Evolutionary conservation across 1,284 basidiomycete species (phyloP).

Genomic region (Wallemia ichthyophaga): DNA sequence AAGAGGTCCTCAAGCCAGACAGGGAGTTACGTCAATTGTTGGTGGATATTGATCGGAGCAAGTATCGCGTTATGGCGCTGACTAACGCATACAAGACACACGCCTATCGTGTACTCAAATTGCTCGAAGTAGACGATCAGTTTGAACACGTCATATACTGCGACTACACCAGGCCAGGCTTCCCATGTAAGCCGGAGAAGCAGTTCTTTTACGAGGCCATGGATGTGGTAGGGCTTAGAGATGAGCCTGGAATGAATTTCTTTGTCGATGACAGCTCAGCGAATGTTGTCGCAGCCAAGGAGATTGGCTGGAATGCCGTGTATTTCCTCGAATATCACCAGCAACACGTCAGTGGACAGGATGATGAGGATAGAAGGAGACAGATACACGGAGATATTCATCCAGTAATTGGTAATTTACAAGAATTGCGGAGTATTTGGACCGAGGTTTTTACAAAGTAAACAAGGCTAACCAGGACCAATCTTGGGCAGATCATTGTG

Average conservation of each 20-base stretch:
- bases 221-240: background rate
- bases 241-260: background rate
- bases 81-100: slow-evolving; percentile 55
- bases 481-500: background rate
- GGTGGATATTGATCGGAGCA: slow-evolving; percentile 42
- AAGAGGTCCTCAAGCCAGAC: slow-evolving; percentile 41
- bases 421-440: background rate
- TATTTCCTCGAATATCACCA: background rate
- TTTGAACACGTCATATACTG: slow-evolving; percentile 55
- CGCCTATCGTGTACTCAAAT: slow-evolving; percentile 42
- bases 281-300: background rate
- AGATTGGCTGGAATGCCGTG: background rate
- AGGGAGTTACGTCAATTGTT: slow-evolving; percentile 33
- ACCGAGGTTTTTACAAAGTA: background rate
- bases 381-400: background rate
- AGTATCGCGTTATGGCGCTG: slow-evolving; percentile 34
- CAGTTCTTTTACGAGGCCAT: slow-evolving; percentile 31
- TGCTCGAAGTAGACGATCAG: slow-evolving; percentile 38
- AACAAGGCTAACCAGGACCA: background rate
- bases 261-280: background rate
- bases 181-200: slow-evolving; percentile 54
- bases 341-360: background rate
- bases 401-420: background rate
- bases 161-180: slow-evolving; percentile 34
- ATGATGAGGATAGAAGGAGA: background rate